phyloP scores from a whole-genome alignment of 805 yeast genomes.

The Lipomyces sp. region DNA sequence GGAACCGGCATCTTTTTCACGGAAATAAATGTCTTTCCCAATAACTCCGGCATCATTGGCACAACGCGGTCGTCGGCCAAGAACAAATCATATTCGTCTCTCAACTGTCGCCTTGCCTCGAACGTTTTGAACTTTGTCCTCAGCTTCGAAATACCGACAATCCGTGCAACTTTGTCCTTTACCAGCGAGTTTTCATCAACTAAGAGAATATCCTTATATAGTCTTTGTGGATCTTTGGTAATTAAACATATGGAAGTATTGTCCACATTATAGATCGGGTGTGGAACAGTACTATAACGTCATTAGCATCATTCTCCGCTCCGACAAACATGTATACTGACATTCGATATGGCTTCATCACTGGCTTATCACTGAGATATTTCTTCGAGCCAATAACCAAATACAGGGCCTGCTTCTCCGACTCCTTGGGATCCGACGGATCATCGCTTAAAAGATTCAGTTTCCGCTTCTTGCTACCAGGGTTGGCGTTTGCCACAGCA shows the following conservation, averaged over 20 bases:
- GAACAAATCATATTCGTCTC: constrained; percentile 71
- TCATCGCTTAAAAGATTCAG: constrained; percentile 64
- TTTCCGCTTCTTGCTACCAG: constrained; percentile 42
- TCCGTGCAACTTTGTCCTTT: constrained; percentile 48
- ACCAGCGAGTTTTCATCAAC: constrained; percentile 40
- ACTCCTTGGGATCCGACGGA: constrained; percentile 52
- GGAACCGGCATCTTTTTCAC: constrained; percentile 71
- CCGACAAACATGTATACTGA: constrained; percentile 27
- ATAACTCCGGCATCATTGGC: constrained; percentile 75
- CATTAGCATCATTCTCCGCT: neutral
- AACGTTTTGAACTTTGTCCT: constrained; percentile 86
- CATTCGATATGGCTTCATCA: constrained; percentile 50
- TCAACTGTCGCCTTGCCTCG: constrained; percentile 81
- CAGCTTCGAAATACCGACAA: constrained; percentile 73
- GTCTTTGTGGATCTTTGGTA: constrained; percentile 65
- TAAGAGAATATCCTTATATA: constrained; percentile 48
- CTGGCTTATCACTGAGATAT: constrained; percentile 62
- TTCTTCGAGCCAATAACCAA: constrained; percentile 69
- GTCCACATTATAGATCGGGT: constrained; percentile 54
- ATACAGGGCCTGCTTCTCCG: constrained; percentile 49
- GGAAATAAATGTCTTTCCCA: constrained; percentile 79
- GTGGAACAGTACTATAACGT: constrained; percentile 45
- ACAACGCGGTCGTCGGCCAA: constrained; percentile 83
- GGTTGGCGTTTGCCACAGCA: constrained; percentile 4
- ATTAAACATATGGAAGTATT: constrained; percentile 65